Conservation (phyloP, 2,329 filamentous ascomycete species). For the Aspergillus sojae region DNA sequence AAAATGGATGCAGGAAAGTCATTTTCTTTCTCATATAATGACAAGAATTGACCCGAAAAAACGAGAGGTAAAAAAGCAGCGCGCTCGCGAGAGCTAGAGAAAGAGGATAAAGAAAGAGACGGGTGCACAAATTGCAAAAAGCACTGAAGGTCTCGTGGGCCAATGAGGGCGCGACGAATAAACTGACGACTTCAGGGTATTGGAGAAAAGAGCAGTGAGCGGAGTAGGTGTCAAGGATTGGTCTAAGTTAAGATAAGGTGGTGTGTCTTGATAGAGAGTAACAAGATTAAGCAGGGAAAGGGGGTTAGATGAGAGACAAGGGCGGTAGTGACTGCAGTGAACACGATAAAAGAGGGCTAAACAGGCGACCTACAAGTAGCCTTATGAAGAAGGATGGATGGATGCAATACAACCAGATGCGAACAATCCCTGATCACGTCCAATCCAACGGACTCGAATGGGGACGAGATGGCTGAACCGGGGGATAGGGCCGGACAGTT, state of each 20-base stretch:
- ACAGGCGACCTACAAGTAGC: slow-evolving; percentile 49
- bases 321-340: slow-evolving; percentile 16
- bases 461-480: slow-evolving; percentile 15
- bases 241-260: slow-evolving; percentile 16
- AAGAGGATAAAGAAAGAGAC: slow-evolving; percentile 16
- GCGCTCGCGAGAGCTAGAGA: slow-evolving; percentile 20
- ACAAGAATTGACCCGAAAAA: slow-evolving; percentile 17
- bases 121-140: slow-evolving; percentile 9
- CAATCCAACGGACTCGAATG: slow-evolving; percentile 21
- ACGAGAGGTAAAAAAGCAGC: slow-evolving; percentile 23
- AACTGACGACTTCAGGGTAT: slow-evolving; percentile 15
- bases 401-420: slow-evolving; percentile 15
- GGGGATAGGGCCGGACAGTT: slow-evolving; percentile 11
- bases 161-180: slow-evolving; percentile 23
- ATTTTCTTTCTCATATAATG: slow-evolving; percentile 16
- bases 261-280: slow-evolving; percentile 20
- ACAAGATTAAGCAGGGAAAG: slow-evolving; percentile 22
- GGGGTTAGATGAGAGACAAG: slow-evolving; percentile 21
- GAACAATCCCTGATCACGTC: slow-evolving; percentile 19
- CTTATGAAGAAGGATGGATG: slow-evolving; percentile 26
- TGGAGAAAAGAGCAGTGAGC: slow-evolving; percentile 18
- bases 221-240: slow-evolving; percentile 10
- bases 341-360: slow-evolving; percentile 29
- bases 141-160: slow-evolving; percentile 19
- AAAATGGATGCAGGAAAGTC: slow-evolving; percentile 17